phyloP scores from a whole-genome alignment of 345 rosid species.

The Populus pruinosa region DNA sequence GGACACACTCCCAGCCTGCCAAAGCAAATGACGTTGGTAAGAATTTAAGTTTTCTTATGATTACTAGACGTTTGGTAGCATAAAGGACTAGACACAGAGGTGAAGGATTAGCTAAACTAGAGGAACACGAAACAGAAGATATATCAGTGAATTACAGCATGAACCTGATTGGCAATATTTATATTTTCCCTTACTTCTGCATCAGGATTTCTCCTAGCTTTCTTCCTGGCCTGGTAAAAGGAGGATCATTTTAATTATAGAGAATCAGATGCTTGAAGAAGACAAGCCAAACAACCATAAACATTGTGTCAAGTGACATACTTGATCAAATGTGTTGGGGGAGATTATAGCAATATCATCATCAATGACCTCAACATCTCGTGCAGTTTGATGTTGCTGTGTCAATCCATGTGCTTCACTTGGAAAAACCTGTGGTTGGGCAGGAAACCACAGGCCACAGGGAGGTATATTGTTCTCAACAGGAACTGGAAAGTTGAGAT shows the following conservation, averaged over 20 bases:
- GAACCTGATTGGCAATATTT: not conserved
- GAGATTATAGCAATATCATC: not conserved
- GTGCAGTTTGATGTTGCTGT: not conserved
- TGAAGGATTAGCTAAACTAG: not conserved
- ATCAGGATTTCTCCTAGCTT: not conserved
- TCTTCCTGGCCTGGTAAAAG: slow-evolving; percentile 3
- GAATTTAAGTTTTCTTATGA: not conserved
- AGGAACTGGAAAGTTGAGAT: not conserved
- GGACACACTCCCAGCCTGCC: not conserved
- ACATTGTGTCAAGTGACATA: not conserved
- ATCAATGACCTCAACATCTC: not conserved
- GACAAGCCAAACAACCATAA: not conserved
- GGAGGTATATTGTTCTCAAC: not conserved
- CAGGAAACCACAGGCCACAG: not conserved
- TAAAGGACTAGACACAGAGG: not conserved
- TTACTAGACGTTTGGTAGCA: not conserved
- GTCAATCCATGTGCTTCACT: not conserved
- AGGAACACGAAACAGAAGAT: not conserved
- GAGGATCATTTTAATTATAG: not conserved
- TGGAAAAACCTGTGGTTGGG: not conserved
- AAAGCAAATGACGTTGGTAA: not conserved
- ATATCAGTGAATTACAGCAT: not conserved
- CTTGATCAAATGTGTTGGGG: not conserved
- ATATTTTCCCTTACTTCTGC: not conserved
- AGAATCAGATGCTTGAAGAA: not conserved